Evolutionary conservation across 1,284 basidiomycete genomes (phyloP).

Genomic region (Cutaneotrichosporon sp.): DNA sequence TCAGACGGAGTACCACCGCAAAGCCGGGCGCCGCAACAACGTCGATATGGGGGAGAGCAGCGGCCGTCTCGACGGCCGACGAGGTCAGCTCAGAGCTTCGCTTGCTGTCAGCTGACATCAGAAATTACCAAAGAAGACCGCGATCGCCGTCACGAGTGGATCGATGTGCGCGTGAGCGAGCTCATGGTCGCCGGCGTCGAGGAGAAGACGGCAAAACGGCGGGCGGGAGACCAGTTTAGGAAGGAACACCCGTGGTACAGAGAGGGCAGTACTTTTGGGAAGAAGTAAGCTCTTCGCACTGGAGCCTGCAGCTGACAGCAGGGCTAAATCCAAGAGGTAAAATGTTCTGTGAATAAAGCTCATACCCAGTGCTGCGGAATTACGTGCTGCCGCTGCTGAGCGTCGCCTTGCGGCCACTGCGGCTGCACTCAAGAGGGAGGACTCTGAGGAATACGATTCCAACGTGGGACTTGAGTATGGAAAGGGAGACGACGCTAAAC

Average conservation of each 20-base stretch:
- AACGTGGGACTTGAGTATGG: no score
- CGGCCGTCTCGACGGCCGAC: constrained; percentile 32
- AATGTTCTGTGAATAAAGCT: neutral
- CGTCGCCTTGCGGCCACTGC: constrained; percentile 16
- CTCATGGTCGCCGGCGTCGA: constrained; percentile 22
- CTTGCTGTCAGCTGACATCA: constrained; percentile 6
- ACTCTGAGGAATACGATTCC: neutral
- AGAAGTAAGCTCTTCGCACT: constrained; percentile 24
- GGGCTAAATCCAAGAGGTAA: constrained; percentile 40
- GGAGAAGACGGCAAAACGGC: constrained; percentile 25
- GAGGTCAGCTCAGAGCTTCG: constrained; percentile 27
- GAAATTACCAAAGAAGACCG: constrained; percentile 40
- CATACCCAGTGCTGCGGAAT: constrained; percentile 30
- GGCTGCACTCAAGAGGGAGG: neutral
- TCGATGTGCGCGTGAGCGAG: constrained; percentile 19
- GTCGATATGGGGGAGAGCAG: constrained; percentile 39
- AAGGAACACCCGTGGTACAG: constrained; percentile 39
- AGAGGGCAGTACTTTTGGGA: constrained; percentile 37
- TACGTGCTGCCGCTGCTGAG: constrained; percentile 41
- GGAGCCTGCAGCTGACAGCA: constrained; percentile 11
- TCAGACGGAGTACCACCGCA: constrained; percentile 38
- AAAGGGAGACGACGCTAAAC: neutral
- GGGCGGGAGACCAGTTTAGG: constrained; percentile 31
- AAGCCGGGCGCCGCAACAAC: constrained; percentile 32
- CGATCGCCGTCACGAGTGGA: constrained; percentile 24